Evolutionary conservation across 2,329 filamentous ascomycete genomes (phyloP).

Genomic region (Pseudogymnoascus sp.): DNA sequence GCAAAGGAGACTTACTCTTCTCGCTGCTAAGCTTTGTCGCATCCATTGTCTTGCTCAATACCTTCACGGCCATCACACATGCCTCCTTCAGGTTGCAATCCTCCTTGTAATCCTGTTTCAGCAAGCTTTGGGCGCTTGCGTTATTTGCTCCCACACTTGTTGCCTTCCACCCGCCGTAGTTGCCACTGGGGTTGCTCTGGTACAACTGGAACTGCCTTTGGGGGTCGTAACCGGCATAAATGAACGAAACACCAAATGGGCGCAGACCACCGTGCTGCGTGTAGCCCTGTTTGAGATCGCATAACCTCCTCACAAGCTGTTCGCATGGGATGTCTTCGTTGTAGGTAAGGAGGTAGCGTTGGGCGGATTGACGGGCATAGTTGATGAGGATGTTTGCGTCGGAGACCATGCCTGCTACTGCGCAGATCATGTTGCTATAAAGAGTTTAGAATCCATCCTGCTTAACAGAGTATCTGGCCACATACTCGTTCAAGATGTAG

Average conservation of each 20-base stretch:
- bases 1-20: slow-evolving; percentile 66
- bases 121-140: slow-evolving; percentile 86
- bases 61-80: slow-evolving; percentile 95
- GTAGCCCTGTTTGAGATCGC: slow-evolving; percentile 98
- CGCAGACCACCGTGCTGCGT: slow-evolving; percentile 97
- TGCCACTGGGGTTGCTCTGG: slow-evolving; percentile 96
- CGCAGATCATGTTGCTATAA: slow-evolving; percentile 96
- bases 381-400: slow-evolving; percentile 99
- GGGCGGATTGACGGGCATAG: slow-evolving; percentile 93
- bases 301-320: slow-evolving; percentile 91
- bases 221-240: slow-evolving; percentile 96
- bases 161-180: slow-evolving; percentile 99
- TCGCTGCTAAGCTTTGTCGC: slow-evolving; percentile 97
- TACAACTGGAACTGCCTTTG: slow-evolving; percentile 97
- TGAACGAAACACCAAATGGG: slow-evolving; percentile 97
- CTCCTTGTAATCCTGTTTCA: slow-evolving; percentile 99
- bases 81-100: slow-evolving; percentile 94
- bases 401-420: slow-evolving; percentile 97
- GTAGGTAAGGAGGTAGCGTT: slow-evolving; percentile 96
- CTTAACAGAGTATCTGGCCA: slow-evolving; percentile 12
- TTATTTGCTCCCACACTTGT: slow-evolving; percentile 98
- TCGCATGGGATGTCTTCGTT: slow-evolving; percentile 99
- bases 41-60: slow-evolving; percentile 99
- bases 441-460: slow-evolving; percentile 15
- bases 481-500: slow-evolving; percentile 96